Conservation (phyloP, 2,329 filamentous ascomycete species). For the Arachnomyces sp. region DNA sequence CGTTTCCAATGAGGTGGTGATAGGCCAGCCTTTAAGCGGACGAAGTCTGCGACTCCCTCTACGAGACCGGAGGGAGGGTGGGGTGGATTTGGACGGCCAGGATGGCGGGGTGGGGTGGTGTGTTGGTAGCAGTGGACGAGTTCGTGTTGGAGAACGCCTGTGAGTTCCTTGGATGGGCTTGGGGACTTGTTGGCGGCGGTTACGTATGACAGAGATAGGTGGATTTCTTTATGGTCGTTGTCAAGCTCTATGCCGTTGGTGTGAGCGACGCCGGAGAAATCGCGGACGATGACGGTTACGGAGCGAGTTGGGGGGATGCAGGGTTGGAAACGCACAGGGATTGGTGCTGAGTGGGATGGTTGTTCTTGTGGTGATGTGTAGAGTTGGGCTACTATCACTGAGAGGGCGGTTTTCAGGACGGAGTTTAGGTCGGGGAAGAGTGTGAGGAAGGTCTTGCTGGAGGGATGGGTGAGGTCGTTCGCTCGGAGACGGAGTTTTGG, state of each 20-base stretch:
- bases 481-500: conserved; percentile 31
- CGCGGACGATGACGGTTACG: conserved; percentile 71
- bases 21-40: conserved; percentile 65
- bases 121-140: conserved; percentile 93
- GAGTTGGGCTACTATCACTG: conserved; percentile 62
- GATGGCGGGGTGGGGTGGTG: conserved; percentile 50
- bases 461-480: conserved; percentile 36
- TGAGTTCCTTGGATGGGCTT: conserved; percentile 52
- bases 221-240: conserved; percentile 83
- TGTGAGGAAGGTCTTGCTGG: conserved; percentile 59
- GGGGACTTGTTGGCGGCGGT: conserved; percentile 16
- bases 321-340: conserved; percentile 21
- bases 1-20: conserved; percentile 76
- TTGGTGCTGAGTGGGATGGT: conserved; percentile 12
- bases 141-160: conserved; percentile 82
- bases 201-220: conserved; percentile 75
- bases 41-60: conserved; percentile 91
- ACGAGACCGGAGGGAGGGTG: conserved; percentile 64
- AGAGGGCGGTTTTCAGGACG: conserved; percentile 56
- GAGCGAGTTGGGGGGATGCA: conserved; percentile 63
- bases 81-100: conserved; percentile 9
- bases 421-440: conserved; percentile 53
- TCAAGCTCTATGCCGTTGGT: conserved; percentile 75
- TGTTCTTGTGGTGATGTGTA: conserved; percentile 45
- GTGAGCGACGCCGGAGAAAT: conserved; percentile 81